Base-by-base conservation (phyloP, 805 yeast genomes). In the Candida morakotiae region DNA sequence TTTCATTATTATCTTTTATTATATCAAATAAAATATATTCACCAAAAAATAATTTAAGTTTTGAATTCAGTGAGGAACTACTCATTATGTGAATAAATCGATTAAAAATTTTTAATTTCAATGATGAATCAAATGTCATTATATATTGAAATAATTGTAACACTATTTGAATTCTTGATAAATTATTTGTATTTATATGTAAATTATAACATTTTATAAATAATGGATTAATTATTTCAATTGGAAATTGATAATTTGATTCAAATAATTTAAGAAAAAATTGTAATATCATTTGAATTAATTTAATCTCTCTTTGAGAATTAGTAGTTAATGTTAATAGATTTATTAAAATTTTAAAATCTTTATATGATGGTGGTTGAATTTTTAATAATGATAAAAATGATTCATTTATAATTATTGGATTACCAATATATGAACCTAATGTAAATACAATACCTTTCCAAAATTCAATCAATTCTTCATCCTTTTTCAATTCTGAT, bases 351-450 rank as follows among this genome's bases (percentile, higher is more conserved):
- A 22, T 35, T 29, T 33, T 27, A 20, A 36, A 31, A 30, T 37
- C 40, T 28, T 23, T 19, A 8, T 20, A n/a, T 4, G 5, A 19
- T 18, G 17, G 30, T n/a, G 34, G 32, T 11, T 26, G 23, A 37
- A 75, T 71, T 2, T 60, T 35, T 16, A 58, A 31, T 9, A 62
- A 41, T 14, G 50, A 50, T 4, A 56, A 57, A 14, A 77, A 56
- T 0, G 81, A 63, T 8, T 58, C 47, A 21, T 67, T 64, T 1
- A 78, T 63, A 11, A 73, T 62, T 1, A 53, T 41, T 37, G 70
- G 73, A 6, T 73, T 64, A 0, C 81, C 76, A 16, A 75, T 71
- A 5, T 51, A 14, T 0, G 85, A 80, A 5, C 87, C 91, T 8
- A 71, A 70, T 5, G 77, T 69, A 43, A 74, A 69, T 0, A 64